Percentiles rank a stretch among this genome's conserved stretches.
These are phyloP conservation scores for Parsonsia alboflavescens DNA, from an alignment of 257 asterid species.

Conservation along the genomic window DNA sequence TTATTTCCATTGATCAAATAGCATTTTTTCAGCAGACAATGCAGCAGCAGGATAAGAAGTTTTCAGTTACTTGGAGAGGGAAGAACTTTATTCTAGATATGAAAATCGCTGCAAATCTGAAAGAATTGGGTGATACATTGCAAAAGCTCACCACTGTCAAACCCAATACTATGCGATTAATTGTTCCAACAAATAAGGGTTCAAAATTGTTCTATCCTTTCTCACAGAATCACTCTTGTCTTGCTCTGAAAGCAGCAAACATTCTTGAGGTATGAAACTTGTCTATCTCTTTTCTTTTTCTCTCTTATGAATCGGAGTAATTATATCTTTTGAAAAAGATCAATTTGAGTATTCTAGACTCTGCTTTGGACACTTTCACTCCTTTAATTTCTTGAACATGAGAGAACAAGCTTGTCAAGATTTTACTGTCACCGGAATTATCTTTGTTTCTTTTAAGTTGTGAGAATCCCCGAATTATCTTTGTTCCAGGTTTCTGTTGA, in stretches of 20 bases:
- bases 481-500: background rate
- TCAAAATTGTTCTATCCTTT: constrained; percentile 71
- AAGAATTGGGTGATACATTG: constrained; percentile 73
- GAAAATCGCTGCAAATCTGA: constrained; percentile 44
- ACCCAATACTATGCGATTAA: constrained; percentile 65
- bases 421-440: background rate
- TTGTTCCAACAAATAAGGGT: constrained; percentile 58
- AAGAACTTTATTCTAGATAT: constrained; percentile 49
- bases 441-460: background rate
- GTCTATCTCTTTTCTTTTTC: background rate
- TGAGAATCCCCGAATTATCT: background rate
- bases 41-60: constrained; percentile 40
- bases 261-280: constrained; percentile 46
- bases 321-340: background rate
- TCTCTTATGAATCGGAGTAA: background rate
- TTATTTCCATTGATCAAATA: background rate
- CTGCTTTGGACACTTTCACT: background rate
- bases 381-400: background rate
- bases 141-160: constrained; percentile 58
- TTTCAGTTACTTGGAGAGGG: constrained; percentile 71
- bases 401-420: background rate
- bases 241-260: constrained; percentile 49
- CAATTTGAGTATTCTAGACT: background rate
- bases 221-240: constrained; percentile 61
- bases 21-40: constrained; percentile 32